Conservation (phyloP, 257 asterid species). For the Haberlea rhodopensis region DNA sequence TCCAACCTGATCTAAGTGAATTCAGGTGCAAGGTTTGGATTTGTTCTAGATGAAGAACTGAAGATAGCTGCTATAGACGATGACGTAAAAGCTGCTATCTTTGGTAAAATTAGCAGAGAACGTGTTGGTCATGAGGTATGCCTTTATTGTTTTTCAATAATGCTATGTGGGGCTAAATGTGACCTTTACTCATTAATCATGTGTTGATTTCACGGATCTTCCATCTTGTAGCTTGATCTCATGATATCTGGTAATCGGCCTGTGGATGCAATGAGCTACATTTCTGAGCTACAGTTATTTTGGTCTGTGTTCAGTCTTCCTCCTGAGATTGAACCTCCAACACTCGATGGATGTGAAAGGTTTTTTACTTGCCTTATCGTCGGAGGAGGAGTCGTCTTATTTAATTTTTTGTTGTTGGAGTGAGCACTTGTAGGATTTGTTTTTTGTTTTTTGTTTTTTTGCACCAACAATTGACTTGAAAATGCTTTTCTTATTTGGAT, state of each 20-base stretch:
- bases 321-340: conserved; percentile 43
- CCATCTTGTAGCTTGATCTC: conserved; percentile 64
- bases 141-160: conserved; percentile 4
- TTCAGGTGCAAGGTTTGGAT: conserved; percentile 85
- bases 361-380: conserved; percentile 17
- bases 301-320: conserved; percentile 79
- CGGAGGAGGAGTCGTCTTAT: neutral
- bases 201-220: neutral
- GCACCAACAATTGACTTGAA: neutral
- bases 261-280: conserved; percentile 60
- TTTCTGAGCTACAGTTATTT: conserved; percentile 77
- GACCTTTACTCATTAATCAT: neutral
- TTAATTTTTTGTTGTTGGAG: neutral
- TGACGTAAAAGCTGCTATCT: conserved; percentile 73
- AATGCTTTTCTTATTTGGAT: neutral
- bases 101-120: conserved; percentile 88
- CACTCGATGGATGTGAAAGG: conserved; percentile 68
- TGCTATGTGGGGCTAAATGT: neutral
- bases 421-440: neutral
- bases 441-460: neutral
- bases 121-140: conserved; percentile 89
- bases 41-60: conserved; percentile 72
- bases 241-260: conserved; percentile 87
- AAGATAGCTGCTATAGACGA: conserved; percentile 75
- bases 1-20: conserved; percentile 21